Conservation (phyloP, 2,329 filamentous ascomycete species). For the Epichloe sp. region DNA sequence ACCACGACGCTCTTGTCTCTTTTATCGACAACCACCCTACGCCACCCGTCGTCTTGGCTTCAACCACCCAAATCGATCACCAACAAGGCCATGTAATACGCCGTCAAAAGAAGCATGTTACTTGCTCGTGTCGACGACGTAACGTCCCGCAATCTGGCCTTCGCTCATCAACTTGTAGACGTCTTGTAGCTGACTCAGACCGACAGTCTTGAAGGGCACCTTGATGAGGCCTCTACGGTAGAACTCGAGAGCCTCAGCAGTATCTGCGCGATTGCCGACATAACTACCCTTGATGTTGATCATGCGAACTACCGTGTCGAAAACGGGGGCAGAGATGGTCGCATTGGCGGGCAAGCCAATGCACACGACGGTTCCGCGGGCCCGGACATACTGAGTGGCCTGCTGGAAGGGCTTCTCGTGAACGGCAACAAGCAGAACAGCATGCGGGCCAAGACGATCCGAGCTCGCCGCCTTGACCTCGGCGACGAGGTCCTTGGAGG, state of each 20-base stretch:
- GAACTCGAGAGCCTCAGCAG: constrained; percentile 82
- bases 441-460: constrained; percentile 75
- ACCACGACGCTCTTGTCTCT: too few relatives aligned
- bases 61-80: too few relatives aligned
- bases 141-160: constrained; percentile 63
- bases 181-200: constrained; percentile 63
- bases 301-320: constrained; percentile 81
- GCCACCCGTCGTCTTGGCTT: too few relatives aligned
- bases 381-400: constrained; percentile 75
- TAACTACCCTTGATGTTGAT: constrained; percentile 86
- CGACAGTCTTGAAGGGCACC: constrained; percentile 73
- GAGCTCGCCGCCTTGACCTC: constrained; percentile 72
- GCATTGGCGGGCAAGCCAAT: constrained; percentile 79
- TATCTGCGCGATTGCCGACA: constrained; percentile 84
- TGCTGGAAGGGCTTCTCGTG: constrained; percentile 92
- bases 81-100: too few relatives aligned
- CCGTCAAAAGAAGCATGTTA: constrained; percentile 14
- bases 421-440: constrained; percentile 75
- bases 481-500: constrained; percentile 61
- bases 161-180: constrained; percentile 67
- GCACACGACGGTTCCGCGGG: constrained; percentile 70
- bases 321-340: constrained; percentile 71
- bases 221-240: constrained; percentile 74
- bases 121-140: constrained; percentile 62
- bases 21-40: too few relatives aligned